Base-by-base conservation (phyloP, 2,329 filamentous ascomycete species). In the Botryosphaeria agaves region DNA sequence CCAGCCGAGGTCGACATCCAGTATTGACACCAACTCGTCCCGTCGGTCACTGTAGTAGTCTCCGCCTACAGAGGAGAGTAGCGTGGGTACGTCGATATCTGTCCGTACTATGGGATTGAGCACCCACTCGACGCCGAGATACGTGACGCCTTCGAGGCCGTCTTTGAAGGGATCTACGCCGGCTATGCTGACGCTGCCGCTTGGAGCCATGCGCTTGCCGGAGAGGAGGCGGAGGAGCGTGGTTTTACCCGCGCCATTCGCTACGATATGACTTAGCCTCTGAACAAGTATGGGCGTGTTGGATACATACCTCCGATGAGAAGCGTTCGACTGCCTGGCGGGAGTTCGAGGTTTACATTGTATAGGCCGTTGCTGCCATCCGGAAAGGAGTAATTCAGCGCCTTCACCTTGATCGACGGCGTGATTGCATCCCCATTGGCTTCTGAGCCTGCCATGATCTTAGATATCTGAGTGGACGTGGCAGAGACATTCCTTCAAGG, bases 81-180 rank as follows among this genome's bases (percentile, higher is more conserved):
- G 71, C 40, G 91, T 85, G 3, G 68, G 69, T 3, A 98, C 87
- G 35, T 82, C 83, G 42, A 98, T 93, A 55, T 98, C 89, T 18
- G 78, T 91, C 30, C 87, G 79, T 28, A 95, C 89, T 45, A 95
- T 92, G 29, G 81, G 82, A 61, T 95, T 95, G 7, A 98, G 69
- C 3, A 95, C 89, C 89, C 89, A 98, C 63, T 98, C 89, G 1
- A 94, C 72, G 1, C 89, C 89, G 5, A 98, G 77, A 55, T 98
- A 98, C 14, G 87, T 95, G 18, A 98, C 87, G 37, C 89, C 89
- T 56, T 93, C 81, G 17, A 94, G 72, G 7, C 76, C 73, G 20
- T 84, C 69, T 52, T 82, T 79, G 69, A 98, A 98, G 6, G 89
- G 89, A 55, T 98, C 89, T 29, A 82, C 72, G 38, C 80, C 82